Evolutionary conservation across 495 filamentous ascomycete genomes (phyloP).

Genomic region (Penicillium odoratum): DNA sequence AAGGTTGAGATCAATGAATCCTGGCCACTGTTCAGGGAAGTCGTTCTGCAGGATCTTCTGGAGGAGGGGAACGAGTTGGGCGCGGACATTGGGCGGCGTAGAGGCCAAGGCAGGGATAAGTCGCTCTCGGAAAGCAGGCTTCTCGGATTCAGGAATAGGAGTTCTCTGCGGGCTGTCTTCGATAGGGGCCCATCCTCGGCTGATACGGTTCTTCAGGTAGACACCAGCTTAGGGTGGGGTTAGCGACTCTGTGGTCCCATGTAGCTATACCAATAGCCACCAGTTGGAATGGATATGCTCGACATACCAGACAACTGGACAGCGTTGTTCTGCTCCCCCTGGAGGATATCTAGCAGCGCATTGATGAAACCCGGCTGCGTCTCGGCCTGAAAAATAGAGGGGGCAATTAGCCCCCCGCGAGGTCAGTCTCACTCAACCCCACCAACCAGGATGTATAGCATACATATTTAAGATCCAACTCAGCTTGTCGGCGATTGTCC

Average conservation of each 20-base stretch:
- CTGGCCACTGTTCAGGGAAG: slow-evolving; percentile 91
- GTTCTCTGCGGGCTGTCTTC: slow-evolving; percentile 64
- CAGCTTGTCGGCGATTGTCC: slow-evolving; percentile 79
- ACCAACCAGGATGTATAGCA: slow-evolving; percentile 29
- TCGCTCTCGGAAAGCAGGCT: slow-evolving; percentile 79
- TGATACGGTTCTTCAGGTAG: slow-evolving; percentile 96
- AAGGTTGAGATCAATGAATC: slow-evolving; percentile 86
- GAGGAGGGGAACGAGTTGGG: slow-evolving; percentile 87
- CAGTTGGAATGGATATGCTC: slow-evolving; percentile 9
- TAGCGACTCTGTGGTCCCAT: slow-evolving; percentile 7
- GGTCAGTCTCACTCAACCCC: slow-evolving; percentile 21
- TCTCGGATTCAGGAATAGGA: slow-evolving; percentile 84
- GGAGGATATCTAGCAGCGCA: slow-evolving; percentile 85
- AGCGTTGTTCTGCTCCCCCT: slow-evolving; percentile 78
- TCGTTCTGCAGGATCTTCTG: slow-evolving; percentile 95
- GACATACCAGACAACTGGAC: slow-evolving; percentile 81
- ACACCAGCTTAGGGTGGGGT: slow-evolving; percentile 69
- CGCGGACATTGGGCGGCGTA: slow-evolving; percentile 75
- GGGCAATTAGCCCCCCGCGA: slow-evolving; percentile 12
- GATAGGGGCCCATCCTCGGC: slow-evolving; percentile 78
- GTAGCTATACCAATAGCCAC: not conserved
- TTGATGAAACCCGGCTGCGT: slow-evolving; percentile 86
- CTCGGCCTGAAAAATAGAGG: slow-evolving; percentile 68
- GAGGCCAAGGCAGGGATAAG: slow-evolving; percentile 85
- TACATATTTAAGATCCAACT: slow-evolving; percentile 93